Evolutionary conservation across 371 early-diverging fungal species (phyloP).

Genomic region (Ecytonucleospora hepatopenaei): DNA sequence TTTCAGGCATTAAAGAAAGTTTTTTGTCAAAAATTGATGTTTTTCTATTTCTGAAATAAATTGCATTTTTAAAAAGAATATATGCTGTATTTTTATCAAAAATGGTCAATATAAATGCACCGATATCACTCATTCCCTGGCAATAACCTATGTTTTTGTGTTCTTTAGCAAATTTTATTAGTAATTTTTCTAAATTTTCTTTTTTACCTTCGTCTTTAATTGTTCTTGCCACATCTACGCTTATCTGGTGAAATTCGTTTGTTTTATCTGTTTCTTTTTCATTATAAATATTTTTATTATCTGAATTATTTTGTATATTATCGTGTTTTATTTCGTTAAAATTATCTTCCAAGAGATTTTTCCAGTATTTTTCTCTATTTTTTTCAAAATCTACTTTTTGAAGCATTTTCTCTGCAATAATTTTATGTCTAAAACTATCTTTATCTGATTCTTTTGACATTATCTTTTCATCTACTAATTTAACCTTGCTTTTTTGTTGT

Average conservation of each 20-base stretch:
- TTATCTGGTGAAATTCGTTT: background rate
- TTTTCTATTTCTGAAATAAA: conserved; percentile 37
- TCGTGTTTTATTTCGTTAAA: no score
- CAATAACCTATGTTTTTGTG: conserved; percentile 56
- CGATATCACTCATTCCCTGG: conserved; percentile 57
- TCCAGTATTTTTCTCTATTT: no score
- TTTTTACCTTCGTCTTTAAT: conserved; percentile 48
- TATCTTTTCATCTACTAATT: no score
- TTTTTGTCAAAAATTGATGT: conserved; percentile 53
- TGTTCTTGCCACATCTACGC: background rate
- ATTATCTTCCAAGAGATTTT: no score
- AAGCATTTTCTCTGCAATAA: no score
- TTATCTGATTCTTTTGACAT: no score
- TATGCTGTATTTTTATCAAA: conserved; percentile 54
- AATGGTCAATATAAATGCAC: conserved; percentile 53
- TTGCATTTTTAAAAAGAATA: conserved; percentile 40
- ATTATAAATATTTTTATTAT: background rate
- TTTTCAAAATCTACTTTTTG: no score
- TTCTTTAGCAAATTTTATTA: conserved; percentile 54
- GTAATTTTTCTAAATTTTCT: conserved; percentile 49
- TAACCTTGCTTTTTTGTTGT: no score
- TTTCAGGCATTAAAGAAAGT: conserved; percentile 38
- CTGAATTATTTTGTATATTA: no score
- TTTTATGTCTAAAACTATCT: no score
- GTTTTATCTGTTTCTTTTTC: background rate